These are phyloP conservation scores for Hyaloperonospora brassicae DNA, from an alignment of 352 stramenopile species.

Conservation along the genomic window DNA sequence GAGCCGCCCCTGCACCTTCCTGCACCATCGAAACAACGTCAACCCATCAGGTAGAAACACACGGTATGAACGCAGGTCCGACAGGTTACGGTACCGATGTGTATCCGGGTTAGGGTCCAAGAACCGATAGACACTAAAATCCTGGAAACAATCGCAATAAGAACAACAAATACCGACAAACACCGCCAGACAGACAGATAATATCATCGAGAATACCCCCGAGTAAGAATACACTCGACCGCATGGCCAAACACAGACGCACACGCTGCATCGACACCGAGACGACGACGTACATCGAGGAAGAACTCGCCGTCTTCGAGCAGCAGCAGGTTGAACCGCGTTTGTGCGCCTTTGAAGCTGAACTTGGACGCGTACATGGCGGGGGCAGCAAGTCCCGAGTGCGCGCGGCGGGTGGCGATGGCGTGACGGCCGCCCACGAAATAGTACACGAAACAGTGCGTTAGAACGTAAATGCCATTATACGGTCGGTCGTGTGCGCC, in stretches of 20 bases:
- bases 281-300: constrained; percentile 61
- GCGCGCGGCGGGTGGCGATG: no score
- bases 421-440: no score
- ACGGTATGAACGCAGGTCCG: no score
- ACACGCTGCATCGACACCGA: neutral
- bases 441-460: no score
- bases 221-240: neutral
- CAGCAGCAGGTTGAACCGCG: constrained; percentile 89
- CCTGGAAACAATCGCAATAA: constrained; percentile 28
- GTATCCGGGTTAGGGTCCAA: constrained; percentile 44
- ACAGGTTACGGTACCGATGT: constrained; percentile 28
- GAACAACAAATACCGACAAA: neutral
- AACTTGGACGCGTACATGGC: constrained; percentile 37
- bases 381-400: neutral
- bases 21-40: no score
- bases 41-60: no score
- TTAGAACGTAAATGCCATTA: no score
- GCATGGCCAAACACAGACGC: neutral
- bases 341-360: constrained; percentile 43
- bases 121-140: constrained; percentile 80
- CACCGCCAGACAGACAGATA: no score
- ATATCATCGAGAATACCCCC: neutral
- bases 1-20: constrained; percentile 69
- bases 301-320: constrained; percentile 93
- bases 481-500: no score